Conservation (phyloP, 345 rosid genomes). For the Acer negundo region DNA sequence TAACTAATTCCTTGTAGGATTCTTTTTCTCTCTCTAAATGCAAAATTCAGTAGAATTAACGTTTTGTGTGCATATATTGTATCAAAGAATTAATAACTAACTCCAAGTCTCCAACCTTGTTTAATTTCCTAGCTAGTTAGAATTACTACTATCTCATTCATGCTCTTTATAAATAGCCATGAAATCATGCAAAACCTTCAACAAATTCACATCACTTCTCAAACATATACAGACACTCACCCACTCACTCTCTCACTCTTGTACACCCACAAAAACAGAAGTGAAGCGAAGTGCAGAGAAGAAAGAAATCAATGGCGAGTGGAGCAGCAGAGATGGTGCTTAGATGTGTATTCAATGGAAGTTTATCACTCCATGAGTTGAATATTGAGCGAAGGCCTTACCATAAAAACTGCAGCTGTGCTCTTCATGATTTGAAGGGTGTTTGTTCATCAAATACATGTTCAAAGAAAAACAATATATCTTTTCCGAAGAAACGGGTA, state of each 20-base stretch:
- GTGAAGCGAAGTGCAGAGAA: too few species aligned
- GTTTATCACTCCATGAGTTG: constrained; percentile 16
- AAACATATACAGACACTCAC: background rate
- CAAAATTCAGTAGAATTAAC: too few species aligned
- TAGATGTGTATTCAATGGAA: constrained; percentile 19
- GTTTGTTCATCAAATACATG: constrained; percentile 15
- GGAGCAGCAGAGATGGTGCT: constrained; percentile 26
- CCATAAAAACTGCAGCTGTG: constrained; percentile 47
- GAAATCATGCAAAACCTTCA: background rate
- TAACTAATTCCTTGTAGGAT: too few species aligned
- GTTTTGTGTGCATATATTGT: too few species aligned
- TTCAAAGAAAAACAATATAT: constrained; percentile 2
- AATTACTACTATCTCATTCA: background rate
- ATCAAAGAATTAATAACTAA: too few species aligned
- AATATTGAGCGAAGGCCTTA: constrained; percentile 39
- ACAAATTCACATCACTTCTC: background rate
- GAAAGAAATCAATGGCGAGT: background rate
- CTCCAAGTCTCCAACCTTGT: too few species aligned
- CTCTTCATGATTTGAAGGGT: constrained; percentile 33
- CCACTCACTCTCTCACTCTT: too few species aligned
- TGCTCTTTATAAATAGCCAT: background rate
- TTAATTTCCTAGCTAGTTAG: too few species aligned
- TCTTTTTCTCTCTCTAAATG: too few species aligned
- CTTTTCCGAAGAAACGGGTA: constrained; percentile 22
- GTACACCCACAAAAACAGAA: too few species aligned